A percentile compares a stretch with the other conserved stretches of the same genome.
These are phyloP conservation scores for Aspergillus oerlinghausenensis DNA, from an alignment of 2,329 filamentous ascomycete species.

Conservation along the genomic window DNA sequence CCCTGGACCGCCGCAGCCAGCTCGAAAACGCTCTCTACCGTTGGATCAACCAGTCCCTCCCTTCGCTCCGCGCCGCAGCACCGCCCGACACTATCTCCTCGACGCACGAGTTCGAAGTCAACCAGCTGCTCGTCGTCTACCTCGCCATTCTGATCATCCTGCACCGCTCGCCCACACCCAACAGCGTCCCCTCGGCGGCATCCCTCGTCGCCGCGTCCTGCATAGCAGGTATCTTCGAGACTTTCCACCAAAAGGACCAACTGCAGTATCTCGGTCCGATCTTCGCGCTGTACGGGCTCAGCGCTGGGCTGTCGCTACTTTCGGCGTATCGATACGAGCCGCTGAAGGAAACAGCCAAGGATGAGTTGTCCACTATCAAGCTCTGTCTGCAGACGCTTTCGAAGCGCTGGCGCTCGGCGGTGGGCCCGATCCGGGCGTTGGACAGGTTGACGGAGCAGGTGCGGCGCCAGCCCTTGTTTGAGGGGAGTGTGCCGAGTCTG, in stretches of 20 bases:
- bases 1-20: slow-evolving; percentile 25
- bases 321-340: slow-evolving; percentile 35
- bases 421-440: slow-evolving; percentile 15
- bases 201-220: slow-evolving; percentile 40
- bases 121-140: slow-evolving; percentile 36
- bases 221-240: slow-evolving; percentile 39
- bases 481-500: slow-evolving; percentile 5
- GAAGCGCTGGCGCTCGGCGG: slow-evolving; percentile 22
- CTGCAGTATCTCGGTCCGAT: slow-evolving; percentile 38
- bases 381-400: slow-evolving; percentile 25
- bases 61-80: neutral
- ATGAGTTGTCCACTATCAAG: slow-evolving; percentile 22
- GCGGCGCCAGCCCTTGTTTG: slow-evolving; percentile 16
- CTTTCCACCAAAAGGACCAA: slow-evolving; percentile 39
- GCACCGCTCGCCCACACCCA: slow-evolving; percentile 25
- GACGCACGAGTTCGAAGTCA: slow-evolving; percentile 26
- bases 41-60: slow-evolving; percentile 35
- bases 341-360: slow-evolving; percentile 21
- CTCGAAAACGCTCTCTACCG: slow-evolving; percentile 38
- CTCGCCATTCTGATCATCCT: slow-evolving; percentile 38
- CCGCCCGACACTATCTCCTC: slow-evolving; percentile 8
- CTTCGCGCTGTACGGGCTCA: slow-evolving; percentile 40
- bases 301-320: slow-evolving; percentile 37
- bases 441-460: slow-evolving; percentile 23
- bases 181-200: slow-evolving; percentile 31